These are phyloP conservation scores for Linderniella brevidens DNA, from an alignment of 257 asterid species.

Conservation along the genomic window DNA sequence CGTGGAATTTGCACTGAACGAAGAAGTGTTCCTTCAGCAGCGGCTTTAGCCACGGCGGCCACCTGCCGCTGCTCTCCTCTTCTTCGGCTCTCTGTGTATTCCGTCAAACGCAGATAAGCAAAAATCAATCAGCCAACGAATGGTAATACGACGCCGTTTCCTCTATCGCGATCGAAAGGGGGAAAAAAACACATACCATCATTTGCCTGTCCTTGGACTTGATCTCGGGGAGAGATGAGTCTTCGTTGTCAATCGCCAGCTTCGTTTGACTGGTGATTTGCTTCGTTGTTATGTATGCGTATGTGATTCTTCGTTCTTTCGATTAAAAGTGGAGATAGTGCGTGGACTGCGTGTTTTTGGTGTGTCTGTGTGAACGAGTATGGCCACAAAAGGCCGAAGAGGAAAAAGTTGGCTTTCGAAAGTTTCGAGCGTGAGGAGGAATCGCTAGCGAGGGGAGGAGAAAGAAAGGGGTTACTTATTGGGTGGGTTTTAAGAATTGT, in stretches of 20 bases:
- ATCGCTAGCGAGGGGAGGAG: conserved; percentile 15
- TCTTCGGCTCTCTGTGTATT: conserved; percentile 44
- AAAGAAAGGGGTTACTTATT: conserved; percentile 8
- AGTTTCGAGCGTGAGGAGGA: conserved; percentile 27
- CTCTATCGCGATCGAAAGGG: not conserved
- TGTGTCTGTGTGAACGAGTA: not conserved
- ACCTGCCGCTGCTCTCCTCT: conserved; percentile 37
- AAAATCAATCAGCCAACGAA: not conserved
- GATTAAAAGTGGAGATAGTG: not conserved
- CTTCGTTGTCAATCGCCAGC: conserved; percentile 75
- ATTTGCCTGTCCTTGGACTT: conserved; percentile 52
- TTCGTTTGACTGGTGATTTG: conserved; percentile 4
- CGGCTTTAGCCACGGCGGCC: conserved; percentile 55
- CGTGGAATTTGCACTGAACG: conserved; percentile 38
- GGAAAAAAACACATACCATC: conserved; percentile 27
- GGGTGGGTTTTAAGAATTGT: too few species aligned
- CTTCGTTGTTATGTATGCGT: not conserved
- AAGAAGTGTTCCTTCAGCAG: conserved; percentile 30
- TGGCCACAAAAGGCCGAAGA: not conserved
- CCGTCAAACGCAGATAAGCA: not conserved
- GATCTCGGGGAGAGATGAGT: conserved; percentile 42
- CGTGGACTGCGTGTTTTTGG: conserved; percentile 1
- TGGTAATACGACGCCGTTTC: too few species aligned
- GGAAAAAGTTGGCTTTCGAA: conserved; percentile 12
- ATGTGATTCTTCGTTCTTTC: too few species aligned